Conservation (phyloP, 1,139 yeast genomes). For the Candida tetrigidarum region DNA sequence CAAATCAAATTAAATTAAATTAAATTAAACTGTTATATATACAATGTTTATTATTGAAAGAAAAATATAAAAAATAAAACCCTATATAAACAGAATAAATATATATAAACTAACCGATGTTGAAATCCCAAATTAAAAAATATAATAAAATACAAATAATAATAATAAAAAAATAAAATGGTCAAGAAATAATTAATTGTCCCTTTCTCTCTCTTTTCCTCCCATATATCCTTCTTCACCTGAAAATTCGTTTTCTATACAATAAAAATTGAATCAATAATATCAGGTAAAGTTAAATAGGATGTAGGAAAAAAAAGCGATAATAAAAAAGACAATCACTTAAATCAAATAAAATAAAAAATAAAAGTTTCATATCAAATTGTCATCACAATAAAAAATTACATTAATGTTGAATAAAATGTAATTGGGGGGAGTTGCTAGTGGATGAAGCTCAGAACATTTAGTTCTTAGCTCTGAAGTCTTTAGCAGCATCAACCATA, state of each 20-base stretch:
- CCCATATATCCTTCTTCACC: no score
- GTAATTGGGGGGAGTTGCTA: no score
- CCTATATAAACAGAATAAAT: slow-evolving; percentile 10
- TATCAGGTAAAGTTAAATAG: no score
- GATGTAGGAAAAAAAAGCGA: not conserved
- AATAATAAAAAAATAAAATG: slow-evolving; percentile 14
- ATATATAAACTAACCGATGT: slow-evolving; percentile 45
- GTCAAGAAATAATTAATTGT: not conserved
- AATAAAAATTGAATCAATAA: not conserved
- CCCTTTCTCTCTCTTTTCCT: no score
- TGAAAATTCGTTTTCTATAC: no score
- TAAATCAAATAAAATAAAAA: no score
- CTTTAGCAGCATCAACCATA: slow-evolving; percentile 99
- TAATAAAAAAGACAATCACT: slow-evolving; percentile 21
- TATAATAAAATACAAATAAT: slow-evolving; percentile 21
- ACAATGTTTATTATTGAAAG: slow-evolving; percentile 4
- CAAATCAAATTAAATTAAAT: not conserved
- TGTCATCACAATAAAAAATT: slow-evolving; percentile 34
- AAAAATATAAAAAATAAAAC: not conserved
- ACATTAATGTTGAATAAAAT: slow-evolving; percentile 73
- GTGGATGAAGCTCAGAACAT: not conserved
- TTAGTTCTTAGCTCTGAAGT: slow-evolving; percentile 72
- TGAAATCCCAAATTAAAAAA: slow-evolving; percentile 49
- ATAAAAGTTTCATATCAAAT: slow-evolving; percentile 18
- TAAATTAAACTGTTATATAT: slow-evolving; percentile 2